Evolutionary conservation across 78 protist species (phyloP), one percentile per base, ranked within the genome.

Genomic region (Dictyostelium intermedium): DNA sequence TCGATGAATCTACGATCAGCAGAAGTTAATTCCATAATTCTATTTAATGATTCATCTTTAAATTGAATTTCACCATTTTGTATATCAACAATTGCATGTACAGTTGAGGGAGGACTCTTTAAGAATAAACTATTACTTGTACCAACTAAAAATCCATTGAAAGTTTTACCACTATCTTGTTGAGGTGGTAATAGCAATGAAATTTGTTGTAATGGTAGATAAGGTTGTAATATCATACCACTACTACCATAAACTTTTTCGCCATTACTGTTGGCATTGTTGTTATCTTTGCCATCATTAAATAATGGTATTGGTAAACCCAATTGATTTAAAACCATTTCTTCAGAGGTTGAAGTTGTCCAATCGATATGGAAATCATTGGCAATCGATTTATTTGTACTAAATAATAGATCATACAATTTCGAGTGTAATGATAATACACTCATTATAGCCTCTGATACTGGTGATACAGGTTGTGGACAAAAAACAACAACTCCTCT

Each of bases 381-480:
- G n/a, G 66, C 23, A 37, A 87, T 34, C 0, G 56, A 25, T 7
- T 47, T 14, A 79, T 87, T 87, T 14, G 69, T 53, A 6, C 27
- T 13, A 5, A 87, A 11, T 7, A 87, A 66, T 34, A 61, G 35
- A 43, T 87, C 93, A 45, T 63, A 87, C 8, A 8, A 13, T 23
- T 60, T 35, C 3, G 93, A 85, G 43, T 78, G 81, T 23, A 87
- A 73, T 20, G 93, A 87, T 9, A 79, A n/a, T 13, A 87, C 45
- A 35, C 79, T 43, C 37, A 79, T 27, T 14, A 87, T 79, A 2
- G 86, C 27, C 30, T 87, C 93, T 20, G 81, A 79, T 25, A 87
- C 85, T 6, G 93, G 85, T 5, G 81, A 79, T 47, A 87, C 70
- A 37, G 93, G 93, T 43, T 87, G 93, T 41, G 93, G 81, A 32